Percentiles rank a stretch among this genome's conserved stretches.
phyloP scores from a whole-genome alignment of 1,284 basidiomycete genomes.

The Leccinum fallax region DNA sequence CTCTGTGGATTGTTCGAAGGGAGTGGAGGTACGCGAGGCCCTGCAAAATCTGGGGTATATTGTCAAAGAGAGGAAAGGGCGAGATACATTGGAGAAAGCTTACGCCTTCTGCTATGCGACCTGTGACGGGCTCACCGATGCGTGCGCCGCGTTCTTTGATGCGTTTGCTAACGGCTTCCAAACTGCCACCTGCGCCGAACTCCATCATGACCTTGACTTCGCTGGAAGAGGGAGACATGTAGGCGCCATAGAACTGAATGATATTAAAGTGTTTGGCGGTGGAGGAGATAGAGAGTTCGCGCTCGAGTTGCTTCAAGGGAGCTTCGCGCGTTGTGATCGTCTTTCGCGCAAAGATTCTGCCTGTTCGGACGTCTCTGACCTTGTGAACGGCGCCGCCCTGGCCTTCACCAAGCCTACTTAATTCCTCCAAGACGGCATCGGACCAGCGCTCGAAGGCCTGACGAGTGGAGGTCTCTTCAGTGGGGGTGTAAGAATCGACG shows the following conservation, averaged over 20 bases:
- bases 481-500: slow-evolving; percentile 38
- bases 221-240: slow-evolving; percentile 89
- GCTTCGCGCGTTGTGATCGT: slow-evolving; percentile 95
- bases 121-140: slow-evolving; percentile 91
- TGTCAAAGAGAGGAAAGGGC: slow-evolving; percentile 18
- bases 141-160: slow-evolving; percentile 82
- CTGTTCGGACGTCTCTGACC: slow-evolving; percentile 79
- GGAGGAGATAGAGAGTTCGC: slow-evolving; percentile 91
- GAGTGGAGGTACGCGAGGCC: slow-evolving; percentile 93
- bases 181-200: slow-evolving; percentile 83
- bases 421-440: slow-evolving; percentile 73
- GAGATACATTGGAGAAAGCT: slow-evolving; percentile 30
- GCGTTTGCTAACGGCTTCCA: slow-evolving; percentile 86
- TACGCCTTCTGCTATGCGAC: slow-evolving; percentile 89
- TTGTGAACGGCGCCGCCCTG: slow-evolving; percentile 95
- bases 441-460: slow-evolving; percentile 49
- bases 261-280: slow-evolving; percentile 88
- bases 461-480: slow-evolving; percentile 33
- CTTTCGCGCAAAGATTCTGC: slow-evolving; percentile 90
- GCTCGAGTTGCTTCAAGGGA: slow-evolving; percentile 89
- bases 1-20: slow-evolving; percentile 92
- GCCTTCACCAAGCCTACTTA: slow-evolving; percentile 87
- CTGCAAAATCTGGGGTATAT: slow-evolving; percentile 67
- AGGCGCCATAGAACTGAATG: slow-evolving; percentile 92
- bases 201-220: slow-evolving; percentile 98